Percentiles rank a stretch among this genome's conserved stretches.
phyloP scores from a whole-genome alignment of 129 eudicot species.

The Lonicera japonica region DNA sequence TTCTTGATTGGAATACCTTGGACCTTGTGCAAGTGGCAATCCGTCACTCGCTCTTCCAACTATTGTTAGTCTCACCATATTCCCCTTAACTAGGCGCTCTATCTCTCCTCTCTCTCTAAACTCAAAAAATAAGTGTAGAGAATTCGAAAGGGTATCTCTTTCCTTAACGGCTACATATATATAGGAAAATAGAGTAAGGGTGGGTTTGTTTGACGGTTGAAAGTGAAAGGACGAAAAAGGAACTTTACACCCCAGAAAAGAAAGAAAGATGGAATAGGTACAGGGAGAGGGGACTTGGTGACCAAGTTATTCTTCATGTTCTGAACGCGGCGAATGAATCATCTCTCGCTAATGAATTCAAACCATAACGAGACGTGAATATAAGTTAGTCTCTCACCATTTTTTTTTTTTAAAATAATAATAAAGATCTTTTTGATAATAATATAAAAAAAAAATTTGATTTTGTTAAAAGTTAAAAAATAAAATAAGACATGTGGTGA shows the following conservation, averaged over 20 bases:
- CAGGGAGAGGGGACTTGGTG: slow-evolving; percentile 8
- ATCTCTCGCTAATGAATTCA: too few relatives aligned
- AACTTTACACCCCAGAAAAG: neutral
- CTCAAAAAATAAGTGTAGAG: too few relatives aligned
- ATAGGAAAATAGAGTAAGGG: too few relatives aligned
- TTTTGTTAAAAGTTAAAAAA: too few relatives aligned
- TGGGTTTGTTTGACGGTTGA: neutral
- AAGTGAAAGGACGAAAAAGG: slow-evolving; percentile 7
- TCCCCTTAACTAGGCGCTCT: neutral
- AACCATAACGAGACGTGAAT: too few relatives aligned
- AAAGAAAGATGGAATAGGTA: neutral
- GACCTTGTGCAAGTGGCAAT: slow-evolving; percentile 44
- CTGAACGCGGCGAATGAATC: too few relatives aligned
- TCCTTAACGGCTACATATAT: neutral
- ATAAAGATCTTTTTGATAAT: too few relatives aligned
- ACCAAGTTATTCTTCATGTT: slow-evolving; percentile 15
- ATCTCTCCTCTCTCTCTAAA: neutral
- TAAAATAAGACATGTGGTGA: too few relatives aligned
- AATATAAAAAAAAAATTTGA: too few relatives aligned
- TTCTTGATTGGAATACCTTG: slow-evolving; percentile 23
- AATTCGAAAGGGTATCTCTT: neutral
- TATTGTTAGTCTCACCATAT: slow-evolving; percentile 43
- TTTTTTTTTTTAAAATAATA: too few relatives aligned
- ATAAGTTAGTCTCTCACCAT: too few relatives aligned
- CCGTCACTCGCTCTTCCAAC: slow-evolving; percentile 47